Conservation (phyloP, 2,329 filamentous ascomycete genomes). For the Madurella mycetomatis region DNA sequence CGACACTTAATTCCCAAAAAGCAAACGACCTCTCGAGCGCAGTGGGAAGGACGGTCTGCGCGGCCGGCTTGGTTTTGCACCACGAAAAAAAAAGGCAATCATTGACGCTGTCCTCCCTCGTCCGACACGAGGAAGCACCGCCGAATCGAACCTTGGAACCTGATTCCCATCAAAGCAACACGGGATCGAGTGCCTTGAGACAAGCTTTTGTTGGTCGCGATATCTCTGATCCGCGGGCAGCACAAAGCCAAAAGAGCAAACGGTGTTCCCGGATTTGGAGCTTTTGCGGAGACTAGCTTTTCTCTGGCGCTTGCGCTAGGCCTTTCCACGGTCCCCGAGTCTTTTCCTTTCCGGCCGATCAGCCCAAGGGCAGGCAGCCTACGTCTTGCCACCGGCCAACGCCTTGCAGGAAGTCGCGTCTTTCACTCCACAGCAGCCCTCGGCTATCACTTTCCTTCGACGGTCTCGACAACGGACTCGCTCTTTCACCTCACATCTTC, state of each 20-base stretch:
- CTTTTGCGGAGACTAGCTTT: not conserved
- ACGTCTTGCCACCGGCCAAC: conserved; percentile 7
- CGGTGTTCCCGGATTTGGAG: not conserved
- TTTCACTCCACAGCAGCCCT: not conserved
- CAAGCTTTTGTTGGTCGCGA: not conserved
- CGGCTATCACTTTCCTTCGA: conserved; percentile 2
- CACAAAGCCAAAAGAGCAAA: not conserved
- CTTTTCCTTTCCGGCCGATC: not conserved
- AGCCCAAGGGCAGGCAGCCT: not conserved
- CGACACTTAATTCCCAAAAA: conserved; percentile 4
- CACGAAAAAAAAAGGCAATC: no score
- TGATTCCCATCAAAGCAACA: not conserved
- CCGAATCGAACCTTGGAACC: not conserved
- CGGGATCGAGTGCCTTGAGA: not conserved
- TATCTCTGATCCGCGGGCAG: not conserved
- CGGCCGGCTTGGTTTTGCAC: no score
- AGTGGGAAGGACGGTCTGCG: no score
- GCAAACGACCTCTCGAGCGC: no score
- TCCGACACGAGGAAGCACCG: not conserved
- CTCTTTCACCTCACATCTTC: conserved; percentile 16
- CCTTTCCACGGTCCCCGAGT: not conserved
- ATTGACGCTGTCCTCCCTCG: not conserved
- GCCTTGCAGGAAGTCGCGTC: conserved; percentile 5
- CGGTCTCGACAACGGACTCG: conserved; percentile 3
- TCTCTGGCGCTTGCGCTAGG: not conserved